phyloP scores from a whole-genome alignment of 257 asterid species.

The Salvia splendens region DNA sequence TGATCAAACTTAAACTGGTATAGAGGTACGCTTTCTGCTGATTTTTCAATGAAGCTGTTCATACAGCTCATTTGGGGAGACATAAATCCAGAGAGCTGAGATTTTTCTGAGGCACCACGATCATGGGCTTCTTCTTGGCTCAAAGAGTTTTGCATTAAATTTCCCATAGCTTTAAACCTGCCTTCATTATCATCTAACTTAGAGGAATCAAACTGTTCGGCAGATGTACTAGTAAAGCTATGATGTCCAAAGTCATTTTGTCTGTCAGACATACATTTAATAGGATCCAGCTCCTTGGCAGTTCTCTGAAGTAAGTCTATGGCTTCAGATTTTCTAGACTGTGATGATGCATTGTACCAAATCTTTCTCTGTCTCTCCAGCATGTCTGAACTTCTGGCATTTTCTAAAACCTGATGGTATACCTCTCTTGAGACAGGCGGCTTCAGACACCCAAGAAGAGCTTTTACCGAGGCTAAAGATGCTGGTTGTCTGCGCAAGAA shows the following conservation, averaged over 20 bases:
- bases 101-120: slow-evolving; percentile 71
- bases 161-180: slow-evolving; percentile 59
- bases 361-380: slow-evolving; percentile 96
- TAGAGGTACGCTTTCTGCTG: slow-evolving; percentile 90
- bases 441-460: slow-evolving; percentile 79
- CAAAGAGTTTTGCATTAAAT: slow-evolving; percentile 48
- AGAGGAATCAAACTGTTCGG: slow-evolving; percentile 40
- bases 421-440: slow-evolving; percentile 82
- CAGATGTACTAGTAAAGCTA: slow-evolving; percentile 41
- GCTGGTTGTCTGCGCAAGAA: slow-evolving; percentile 94
- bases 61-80: slow-evolving; percentile 91
- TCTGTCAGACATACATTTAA: slow-evolving; percentile 66
- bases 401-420: slow-evolving; percentile 73
- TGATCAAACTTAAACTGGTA: slow-evolving; percentile 86
- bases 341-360: slow-evolving; percentile 85
- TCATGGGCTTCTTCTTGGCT: slow-evolving; percentile 56
- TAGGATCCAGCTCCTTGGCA: slow-evolving; percentile 69
- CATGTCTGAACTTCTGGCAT: slow-evolving; percentile 91
- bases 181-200: slow-evolving; percentile 50
- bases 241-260: slow-evolving; percentile 47
- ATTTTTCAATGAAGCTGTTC: slow-evolving; percentile 87
- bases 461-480: slow-evolving; percentile 85
- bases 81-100: slow-evolving; percentile 88
- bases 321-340: slow-evolving; percentile 69
- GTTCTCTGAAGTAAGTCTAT: slow-evolving; percentile 71